phyloP scores from a whole-genome alignment of 139 green algal species.

The Desmodesmus armatus region DNA sequence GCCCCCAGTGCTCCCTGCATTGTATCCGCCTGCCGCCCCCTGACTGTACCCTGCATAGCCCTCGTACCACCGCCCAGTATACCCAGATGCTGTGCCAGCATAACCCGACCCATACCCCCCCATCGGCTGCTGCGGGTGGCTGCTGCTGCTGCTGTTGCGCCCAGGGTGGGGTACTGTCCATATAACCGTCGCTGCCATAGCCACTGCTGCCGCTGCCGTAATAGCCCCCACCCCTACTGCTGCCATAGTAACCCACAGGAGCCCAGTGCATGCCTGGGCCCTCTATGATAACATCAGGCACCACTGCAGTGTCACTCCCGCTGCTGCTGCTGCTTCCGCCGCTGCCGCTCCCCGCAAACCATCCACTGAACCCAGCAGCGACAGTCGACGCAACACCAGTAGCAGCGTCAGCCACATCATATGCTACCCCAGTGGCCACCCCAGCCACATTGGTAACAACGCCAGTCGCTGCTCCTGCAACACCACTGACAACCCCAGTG shows the following conservation, averaged over 20 bases:
- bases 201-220: conserved; percentile 2
- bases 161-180: too few species aligned
- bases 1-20: too few species aligned
- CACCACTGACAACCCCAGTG: conserved; percentile 1
- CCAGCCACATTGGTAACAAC: conserved; percentile 1
- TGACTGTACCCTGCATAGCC: neutral
- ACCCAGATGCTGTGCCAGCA: neutral
- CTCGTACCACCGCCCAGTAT: neutral
- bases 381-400: conserved; percentile 3
- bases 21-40: too few species aligned
- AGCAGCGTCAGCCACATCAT: conserved; percentile 14
- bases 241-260: neutral
- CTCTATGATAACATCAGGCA: conserved; percentile 44
- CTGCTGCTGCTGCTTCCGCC: conserved; percentile 8
- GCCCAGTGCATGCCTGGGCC: conserved; percentile 14
- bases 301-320: conserved; percentile 20
- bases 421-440: neutral
- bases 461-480: conserved; percentile 5
- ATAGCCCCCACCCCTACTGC: too few species aligned
- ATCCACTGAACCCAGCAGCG: conserved; percentile 6
- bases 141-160: neutral
- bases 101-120: neutral
- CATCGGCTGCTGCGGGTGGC: neutral
- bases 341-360: neutral
- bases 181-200: neutral